Percentiles rank a stretch among this genome's conserved stretches.
phyloP scores from a whole-genome alignment of 257 asterid genomes.

The Misopates orontium region DNA sequence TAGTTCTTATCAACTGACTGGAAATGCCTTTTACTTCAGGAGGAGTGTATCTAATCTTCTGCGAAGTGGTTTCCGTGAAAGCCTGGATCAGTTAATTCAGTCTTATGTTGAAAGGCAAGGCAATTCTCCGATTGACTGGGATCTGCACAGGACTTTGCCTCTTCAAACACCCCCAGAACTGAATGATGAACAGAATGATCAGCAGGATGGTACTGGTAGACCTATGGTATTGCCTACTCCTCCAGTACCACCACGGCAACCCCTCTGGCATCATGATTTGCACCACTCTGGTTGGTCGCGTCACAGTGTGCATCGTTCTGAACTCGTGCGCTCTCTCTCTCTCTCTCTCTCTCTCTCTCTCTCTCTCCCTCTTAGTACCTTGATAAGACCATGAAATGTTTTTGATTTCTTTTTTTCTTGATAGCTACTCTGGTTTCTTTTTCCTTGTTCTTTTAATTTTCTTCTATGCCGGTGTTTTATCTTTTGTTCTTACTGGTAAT shows the following conservation, averaged over 20 bases:
- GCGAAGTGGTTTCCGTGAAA: slow-evolving; percentile 91
- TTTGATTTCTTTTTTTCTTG: background rate
- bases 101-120: slow-evolving; percentile 85
- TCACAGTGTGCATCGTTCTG: slow-evolving; percentile 74
- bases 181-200: slow-evolving; percentile 59
- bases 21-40: slow-evolving; percentile 46
- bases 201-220: slow-evolving; percentile 51
- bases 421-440: background rate
- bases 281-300: slow-evolving; percentile 88
- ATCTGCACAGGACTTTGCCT: slow-evolving; percentile 73
- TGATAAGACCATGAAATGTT: slow-evolving; percentile 13
- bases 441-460: too few species aligned
- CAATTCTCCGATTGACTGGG: slow-evolving; percentile 80
- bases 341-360: slow-evolving; percentile 11
- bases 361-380: slow-evolving; percentile 6
- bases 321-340: slow-evolving; percentile 52
- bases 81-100: slow-evolving; percentile 83
- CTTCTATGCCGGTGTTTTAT: background rate
- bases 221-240: slow-evolving; percentile 77
- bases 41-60: slow-evolving; percentile 96
- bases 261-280: slow-evolving; percentile 84
- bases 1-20: slow-evolving; percentile 10
- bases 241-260: slow-evolving; percentile 88
- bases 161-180: slow-evolving; percentile 70
- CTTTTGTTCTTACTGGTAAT: background rate